Evolutionary conservation across 106 monocot genomes (phyloP).

Genomic region (Narthecium ossifragum): DNA sequence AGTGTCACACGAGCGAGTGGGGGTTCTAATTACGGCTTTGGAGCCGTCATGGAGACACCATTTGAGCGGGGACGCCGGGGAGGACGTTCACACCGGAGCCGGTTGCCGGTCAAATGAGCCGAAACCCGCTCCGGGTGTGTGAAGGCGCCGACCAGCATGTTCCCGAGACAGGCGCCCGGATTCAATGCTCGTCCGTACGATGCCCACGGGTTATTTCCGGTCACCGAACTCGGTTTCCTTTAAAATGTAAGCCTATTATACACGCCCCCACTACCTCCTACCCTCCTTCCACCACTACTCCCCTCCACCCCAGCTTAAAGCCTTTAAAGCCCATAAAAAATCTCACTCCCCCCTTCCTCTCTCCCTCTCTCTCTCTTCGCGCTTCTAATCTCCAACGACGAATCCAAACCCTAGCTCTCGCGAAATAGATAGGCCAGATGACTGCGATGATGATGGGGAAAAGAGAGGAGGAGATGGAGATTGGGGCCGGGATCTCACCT

Average conservation of each 20-base stretch:
- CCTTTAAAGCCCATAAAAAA: neutral
- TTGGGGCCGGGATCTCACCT: too few relatives aligned
- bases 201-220: conserved; percentile 22
- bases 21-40: too few relatives aligned
- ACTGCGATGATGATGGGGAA: conserved; percentile 23
- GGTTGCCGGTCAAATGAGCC: neutral
- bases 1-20: too few relatives aligned
- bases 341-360: neutral
- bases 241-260: too few relatives aligned
- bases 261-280: too few relatives aligned
- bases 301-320: neutral
- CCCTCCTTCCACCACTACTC: too few relatives aligned
- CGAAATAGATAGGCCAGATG: conserved; percentile 13
- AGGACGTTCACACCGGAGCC: neutral
- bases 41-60: too few relatives aligned
- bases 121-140: conserved; percentile 8
- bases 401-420: neutral
- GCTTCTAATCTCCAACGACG: neutral
- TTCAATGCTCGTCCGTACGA: conserved; percentile 22
- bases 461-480: conserved; percentile 23
- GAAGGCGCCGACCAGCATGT: conserved; percentile 8
- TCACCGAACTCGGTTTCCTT: too few relatives aligned
- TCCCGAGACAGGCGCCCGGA: conserved; percentile 9
- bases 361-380: conserved; percentile 1
- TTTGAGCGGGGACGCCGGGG: too few relatives aligned